Evolutionary conservation across 768 basidiomycete genomes (phyloP), one percentile per base, ranked within the genome.

Genomic region (Pisolithus sp.): DNA sequence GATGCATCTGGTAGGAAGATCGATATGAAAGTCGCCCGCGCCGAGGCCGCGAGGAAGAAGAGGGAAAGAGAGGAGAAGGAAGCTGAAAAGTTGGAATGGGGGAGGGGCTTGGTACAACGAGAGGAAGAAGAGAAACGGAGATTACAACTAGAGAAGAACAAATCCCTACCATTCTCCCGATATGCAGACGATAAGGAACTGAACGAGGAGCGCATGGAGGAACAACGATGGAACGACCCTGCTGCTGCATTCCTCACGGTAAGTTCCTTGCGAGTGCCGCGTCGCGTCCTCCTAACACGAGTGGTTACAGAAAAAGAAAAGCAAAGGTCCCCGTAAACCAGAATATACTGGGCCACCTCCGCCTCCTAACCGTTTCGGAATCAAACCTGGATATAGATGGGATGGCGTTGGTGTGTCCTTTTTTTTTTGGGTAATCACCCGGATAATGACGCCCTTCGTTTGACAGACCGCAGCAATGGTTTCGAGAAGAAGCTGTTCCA

Each of bases 191-290:
- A 98, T 67, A 76, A 68, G 49, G 85, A 88, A 0, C 70, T 99
- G 61, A 99, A 98, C 59, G 85, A 87, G 52, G 86, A 91, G 56
- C 68, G 87, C 68, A 89, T 81, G 69, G 77, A 85, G 20, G 82
- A 83, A 61, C 85, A 89, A 37, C 67, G 91, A 15, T 97, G 94
- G 93, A 95, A 97, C 62, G 96, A 98, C 68, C 96, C 96, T n/a
- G 95, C 94, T 5, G 90, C 93, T 7, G 85, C 84, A 20, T 99
- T 98, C 74, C 68, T 98, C 55, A 88, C 89, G 54, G 94, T 95
- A 50, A 59, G 84, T 62, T 28, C 36, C 36, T 39, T 48, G 20
- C 10, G 0, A 31, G 20, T n/a, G 17, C 24, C 5, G 21, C 54
- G 5, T n/a, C 24, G 17, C 46, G 15, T 36, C 42, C 46, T 50